These are phyloP conservation scores for Teunomyces lycoperdinae DNA, from an alignment of 805 yeast genomes.

Conservation along the genomic window DNA sequence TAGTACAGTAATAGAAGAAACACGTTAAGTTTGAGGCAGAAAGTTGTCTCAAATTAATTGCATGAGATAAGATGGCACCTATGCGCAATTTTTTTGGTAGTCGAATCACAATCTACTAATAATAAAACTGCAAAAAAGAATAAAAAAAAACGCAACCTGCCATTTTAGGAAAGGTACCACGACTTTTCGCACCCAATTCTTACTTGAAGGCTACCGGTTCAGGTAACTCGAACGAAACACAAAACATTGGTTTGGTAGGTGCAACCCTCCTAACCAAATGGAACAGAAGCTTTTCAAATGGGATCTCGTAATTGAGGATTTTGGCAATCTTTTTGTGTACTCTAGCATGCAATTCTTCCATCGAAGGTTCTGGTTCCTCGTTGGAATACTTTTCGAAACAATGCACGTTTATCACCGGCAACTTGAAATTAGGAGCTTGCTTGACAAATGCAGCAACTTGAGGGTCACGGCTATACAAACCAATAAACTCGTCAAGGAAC, in stretches of 20 bases:
- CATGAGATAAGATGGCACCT: not conserved
- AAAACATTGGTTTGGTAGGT: conserved; percentile 95
- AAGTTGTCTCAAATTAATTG: not conserved
- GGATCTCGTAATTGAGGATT: conserved; percentile 45
- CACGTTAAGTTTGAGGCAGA: too few relatives aligned
- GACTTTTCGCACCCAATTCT: not conserved
- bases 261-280: conserved; percentile 93
- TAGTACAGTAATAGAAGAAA: not conserved
- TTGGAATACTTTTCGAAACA: conserved; percentile 90
- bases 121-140: too few relatives aligned
- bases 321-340: conserved; percentile 51
- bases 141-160: not conserved
- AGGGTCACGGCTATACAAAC: conserved; percentile 53
- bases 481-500: conserved; percentile 74
- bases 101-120: not conserved
- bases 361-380: conserved; percentile 66
- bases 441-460: conserved; percentile 33
- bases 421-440: conserved; percentile 44
- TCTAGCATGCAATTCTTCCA: conserved; percentile 65
- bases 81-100: not conserved
- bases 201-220: conserved; percentile 55
- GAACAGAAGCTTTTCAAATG: conserved; percentile 51
- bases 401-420: conserved; percentile 83
- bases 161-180: not conserved
- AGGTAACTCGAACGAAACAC: conserved; percentile 77